Evolutionary conservation across 2,329 filamentous ascomycete genomes (phyloP).

Genomic region (Teratosphaeria zuluensis): DNA sequence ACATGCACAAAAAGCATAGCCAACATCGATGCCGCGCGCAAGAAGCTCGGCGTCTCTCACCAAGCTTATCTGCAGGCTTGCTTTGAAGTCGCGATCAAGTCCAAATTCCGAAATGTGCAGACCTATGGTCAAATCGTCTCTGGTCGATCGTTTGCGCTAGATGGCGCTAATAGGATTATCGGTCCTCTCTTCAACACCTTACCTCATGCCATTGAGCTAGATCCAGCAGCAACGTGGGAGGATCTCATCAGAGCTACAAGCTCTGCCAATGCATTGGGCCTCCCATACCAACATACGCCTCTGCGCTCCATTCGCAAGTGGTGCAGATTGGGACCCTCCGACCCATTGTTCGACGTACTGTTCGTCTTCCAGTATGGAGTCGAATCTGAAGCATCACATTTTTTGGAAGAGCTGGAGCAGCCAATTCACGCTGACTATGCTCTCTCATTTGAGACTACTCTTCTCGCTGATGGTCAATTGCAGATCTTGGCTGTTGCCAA

Average conservation of each 20-base stretch:
- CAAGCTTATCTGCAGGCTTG: slow-evolving; percentile 68
- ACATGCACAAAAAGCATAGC: not conserved
- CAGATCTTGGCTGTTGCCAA: slow-evolving; percentile 53
- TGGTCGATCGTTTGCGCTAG: slow-evolving; percentile 62
- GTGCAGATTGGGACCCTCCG: slow-evolving; percentile 47
- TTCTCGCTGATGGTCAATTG: slow-evolving; percentile 41
- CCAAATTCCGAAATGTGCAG: slow-evolving; percentile 37
- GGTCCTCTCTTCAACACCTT: slow-evolving; percentile 88
- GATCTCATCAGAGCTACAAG: slow-evolving; percentile 57
- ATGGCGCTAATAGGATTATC: slow-evolving; percentile 55
- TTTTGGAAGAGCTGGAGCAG: slow-evolving; percentile 47
- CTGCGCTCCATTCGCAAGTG: slow-evolving; percentile 74
- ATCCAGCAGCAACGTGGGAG: slow-evolving; percentile 44
- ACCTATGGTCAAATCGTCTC: slow-evolving; percentile 69
- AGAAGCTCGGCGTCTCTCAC: slow-evolving; percentile 59
- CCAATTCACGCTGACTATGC: slow-evolving; percentile 56
- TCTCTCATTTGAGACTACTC: slow-evolving; percentile 63
- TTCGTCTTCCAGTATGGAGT: slow-evolving; percentile 65
- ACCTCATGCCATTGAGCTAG: slow-evolving; percentile 51
- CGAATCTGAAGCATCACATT: slow-evolving; percentile 9
- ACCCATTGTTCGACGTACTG: slow-evolving; percentile 64
- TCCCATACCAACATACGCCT: slow-evolving; percentile 70
- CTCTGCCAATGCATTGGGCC: slow-evolving; percentile 54
- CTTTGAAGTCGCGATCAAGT: slow-evolving; percentile 57
- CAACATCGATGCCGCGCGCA: slow-evolving; percentile 29